A percentile compares a stretch with the other conserved stretches of the same genome.
phyloP scores from a whole-genome alignment of 768 basidiomycete genomes.

The Lentinula sp. region DNA sequence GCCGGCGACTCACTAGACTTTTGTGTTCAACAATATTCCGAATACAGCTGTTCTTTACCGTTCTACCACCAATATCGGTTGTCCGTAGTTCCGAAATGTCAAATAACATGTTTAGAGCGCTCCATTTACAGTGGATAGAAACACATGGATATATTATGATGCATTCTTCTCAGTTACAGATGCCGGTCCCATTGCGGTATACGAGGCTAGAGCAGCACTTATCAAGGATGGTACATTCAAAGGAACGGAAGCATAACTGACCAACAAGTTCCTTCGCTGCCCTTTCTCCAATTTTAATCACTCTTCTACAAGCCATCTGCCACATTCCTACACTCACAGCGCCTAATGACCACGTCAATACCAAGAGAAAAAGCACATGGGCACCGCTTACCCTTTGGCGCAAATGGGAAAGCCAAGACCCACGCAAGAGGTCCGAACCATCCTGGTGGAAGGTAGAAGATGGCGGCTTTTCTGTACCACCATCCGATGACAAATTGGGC shows the following conservation, averaged over 20 bases:
- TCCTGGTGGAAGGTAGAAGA: constrained; percentile 87
- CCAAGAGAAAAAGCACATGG: constrained; percentile 1
- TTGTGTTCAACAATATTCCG: background rate
- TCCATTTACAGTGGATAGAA: background rate
- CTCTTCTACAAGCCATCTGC: constrained; percentile 90
- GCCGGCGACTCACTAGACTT: background rate
- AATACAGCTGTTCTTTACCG: background rate
- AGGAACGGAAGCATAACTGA: constrained; percentile 18
- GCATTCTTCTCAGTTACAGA: background rate
- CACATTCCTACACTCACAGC: constrained; percentile 91
- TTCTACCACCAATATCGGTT: background rate
- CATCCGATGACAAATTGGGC: constrained; percentile 80
- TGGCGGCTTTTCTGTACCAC: constrained; percentile 87
- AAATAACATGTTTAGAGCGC: background rate
- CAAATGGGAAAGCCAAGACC: constrained; percentile 88
- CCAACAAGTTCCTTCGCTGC: constrained; percentile 59
- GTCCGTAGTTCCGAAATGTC: background rate
- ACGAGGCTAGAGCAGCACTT: background rate
- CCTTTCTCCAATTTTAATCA: constrained; percentile 72
- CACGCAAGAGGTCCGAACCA: constrained; percentile 90
- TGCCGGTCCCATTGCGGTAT: background rate
- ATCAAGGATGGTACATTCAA: background rate
- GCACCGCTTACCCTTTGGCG: constrained; percentile 65
- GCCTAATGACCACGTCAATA: constrained; percentile 37
- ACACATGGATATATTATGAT: constrained; percentile 1